Conservation (phyloP, 1,284 basidiomycete genomes). For the Cryptococcus sp. region DNA sequence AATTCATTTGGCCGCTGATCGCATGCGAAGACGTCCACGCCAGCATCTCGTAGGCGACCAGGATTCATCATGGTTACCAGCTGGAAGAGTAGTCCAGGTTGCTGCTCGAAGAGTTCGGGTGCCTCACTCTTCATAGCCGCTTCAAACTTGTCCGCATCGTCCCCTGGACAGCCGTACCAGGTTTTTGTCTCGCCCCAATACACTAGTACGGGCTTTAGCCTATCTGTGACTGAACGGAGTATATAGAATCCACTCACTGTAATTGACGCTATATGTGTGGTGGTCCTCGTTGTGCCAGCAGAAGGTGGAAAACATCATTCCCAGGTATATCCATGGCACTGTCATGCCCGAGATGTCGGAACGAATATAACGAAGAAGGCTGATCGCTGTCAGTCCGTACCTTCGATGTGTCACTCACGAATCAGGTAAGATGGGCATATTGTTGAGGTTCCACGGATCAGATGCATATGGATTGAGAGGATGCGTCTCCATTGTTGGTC, state of each 20-base stretch:
- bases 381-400: slow-evolving; percentile 45
- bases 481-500: slow-evolving; percentile 91
- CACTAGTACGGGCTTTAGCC: slow-evolving; percentile 62
- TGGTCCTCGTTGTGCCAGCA: slow-evolving; percentile 99
- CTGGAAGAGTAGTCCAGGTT: slow-evolving; percentile 95
- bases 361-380: slow-evolving; percentile 74
- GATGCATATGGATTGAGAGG: slow-evolving; percentile 82
- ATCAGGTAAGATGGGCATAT: slow-evolving; percentile 85
- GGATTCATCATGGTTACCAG: slow-evolving; percentile 98
- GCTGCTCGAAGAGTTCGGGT: slow-evolving; percentile 97
- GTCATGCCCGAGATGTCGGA: slow-evolving; percentile 99
- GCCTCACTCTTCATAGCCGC: slow-evolving; percentile 92
- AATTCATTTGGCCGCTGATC: slow-evolving; percentile 98
- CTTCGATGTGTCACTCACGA: slow-evolving; percentile 62
- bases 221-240: not conserved
- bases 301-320: slow-evolving; percentile 99
- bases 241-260: slow-evolving; percentile 63
- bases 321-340: slow-evolving; percentile 99
- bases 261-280: slow-evolving; percentile 95
- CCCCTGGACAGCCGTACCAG: slow-evolving; percentile 97
- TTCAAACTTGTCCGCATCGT: slow-evolving; percentile 93
- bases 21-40: slow-evolving; percentile 90
- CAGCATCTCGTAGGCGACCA: slow-evolving; percentile 76
- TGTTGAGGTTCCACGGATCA: slow-evolving; percentile 98
- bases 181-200: slow-evolving; percentile 99